phyloP scores from a whole-genome alignment of 2,329 filamentous ascomycete genomes.

The Neobulgaria alba region DNA sequence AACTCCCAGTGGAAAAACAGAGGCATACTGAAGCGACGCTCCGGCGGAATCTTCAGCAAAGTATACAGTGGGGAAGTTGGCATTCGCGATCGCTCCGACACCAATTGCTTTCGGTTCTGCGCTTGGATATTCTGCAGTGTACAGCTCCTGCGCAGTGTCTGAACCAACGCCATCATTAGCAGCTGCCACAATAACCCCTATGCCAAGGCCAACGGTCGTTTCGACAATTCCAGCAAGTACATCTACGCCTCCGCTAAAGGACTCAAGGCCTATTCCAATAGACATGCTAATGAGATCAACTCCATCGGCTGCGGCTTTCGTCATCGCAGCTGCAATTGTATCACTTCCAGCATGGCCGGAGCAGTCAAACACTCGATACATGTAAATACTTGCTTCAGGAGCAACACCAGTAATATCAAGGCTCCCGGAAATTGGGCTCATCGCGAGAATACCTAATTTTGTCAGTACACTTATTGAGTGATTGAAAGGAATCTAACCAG shows the following conservation, averaged over 20 bases:
- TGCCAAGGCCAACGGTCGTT: constrained; percentile 2
- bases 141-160: constrained; percentile 7
- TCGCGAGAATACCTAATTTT: not conserved
- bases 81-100: constrained; percentile 15
- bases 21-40: constrained; percentile 12
- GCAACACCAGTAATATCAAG: constrained; percentile 18
- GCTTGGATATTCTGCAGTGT: constrained; percentile 9
- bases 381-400: constrained; percentile 16
- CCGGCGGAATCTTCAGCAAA: constrained; percentile 8
- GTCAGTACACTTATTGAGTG: constrained; percentile 2
- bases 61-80: constrained; percentile 15
- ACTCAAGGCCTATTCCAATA: constrained; percentile 6
- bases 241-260: constrained; percentile 5
- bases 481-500: constrained; percentile 9
- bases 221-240: constrained; percentile 4
- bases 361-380: constrained; percentile 21
- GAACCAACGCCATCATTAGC: constrained; percentile 12
- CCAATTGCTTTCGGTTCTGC: constrained; percentile 12
- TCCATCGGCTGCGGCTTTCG: constrained; percentile 15
- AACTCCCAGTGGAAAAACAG: constrained; percentile 13
- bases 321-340: constrained; percentile 17
- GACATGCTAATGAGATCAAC: constrained; percentile 23
- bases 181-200: constrained; percentile 10
- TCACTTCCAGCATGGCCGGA: constrained; percentile 10
- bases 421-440: not conserved